These are phyloP conservation scores for Cymbidium sinense DNA, from an alignment of 106 monocot species.

Conservation along the genomic window DNA sequence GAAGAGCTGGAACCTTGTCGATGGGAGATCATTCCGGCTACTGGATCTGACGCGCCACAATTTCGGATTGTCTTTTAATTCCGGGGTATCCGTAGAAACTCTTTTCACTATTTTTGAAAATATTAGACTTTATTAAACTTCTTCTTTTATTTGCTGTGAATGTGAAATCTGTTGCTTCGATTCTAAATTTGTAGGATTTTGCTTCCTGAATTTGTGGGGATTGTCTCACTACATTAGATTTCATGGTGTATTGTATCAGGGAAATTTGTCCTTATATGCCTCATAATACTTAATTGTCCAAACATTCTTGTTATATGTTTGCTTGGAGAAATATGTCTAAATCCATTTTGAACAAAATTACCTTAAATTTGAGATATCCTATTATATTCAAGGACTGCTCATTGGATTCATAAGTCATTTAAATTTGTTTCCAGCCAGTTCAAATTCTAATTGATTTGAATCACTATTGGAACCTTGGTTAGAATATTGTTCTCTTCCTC, in stretches of 20 bases:
- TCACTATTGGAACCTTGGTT: too few relatives aligned
- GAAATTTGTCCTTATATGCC: too few relatives aligned
- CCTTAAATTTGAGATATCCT: too few relatives aligned
- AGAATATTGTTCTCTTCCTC: too few relatives aligned
- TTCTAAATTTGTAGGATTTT: background rate
- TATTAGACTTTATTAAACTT: background rate
- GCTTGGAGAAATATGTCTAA: too few relatives aligned
- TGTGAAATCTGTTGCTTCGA: background rate
- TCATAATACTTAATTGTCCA: too few relatives aligned
- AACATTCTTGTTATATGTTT: too few relatives aligned
- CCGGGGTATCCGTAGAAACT: background rate
- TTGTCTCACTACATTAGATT: background rate
- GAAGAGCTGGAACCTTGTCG: slow-evolving; percentile 78
- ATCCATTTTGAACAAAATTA: too few relatives aligned
- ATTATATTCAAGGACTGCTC: too few relatives aligned
- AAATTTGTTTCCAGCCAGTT: too few relatives aligned
- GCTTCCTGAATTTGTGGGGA: background rate
- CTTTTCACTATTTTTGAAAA: background rate
- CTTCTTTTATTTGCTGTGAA: background rate
- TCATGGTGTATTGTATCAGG: background rate
- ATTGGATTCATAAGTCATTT: too few relatives aligned
- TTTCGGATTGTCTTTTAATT: slow-evolving; percentile 64
- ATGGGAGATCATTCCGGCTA: slow-evolving; percentile 63
- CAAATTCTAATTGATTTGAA: too few relatives aligned
- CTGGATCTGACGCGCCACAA: slow-evolving; percentile 45